Base-by-base conservation (phyloP, 176 grass and related monocot genomes). In the Aegilops bicornis region DNA sequence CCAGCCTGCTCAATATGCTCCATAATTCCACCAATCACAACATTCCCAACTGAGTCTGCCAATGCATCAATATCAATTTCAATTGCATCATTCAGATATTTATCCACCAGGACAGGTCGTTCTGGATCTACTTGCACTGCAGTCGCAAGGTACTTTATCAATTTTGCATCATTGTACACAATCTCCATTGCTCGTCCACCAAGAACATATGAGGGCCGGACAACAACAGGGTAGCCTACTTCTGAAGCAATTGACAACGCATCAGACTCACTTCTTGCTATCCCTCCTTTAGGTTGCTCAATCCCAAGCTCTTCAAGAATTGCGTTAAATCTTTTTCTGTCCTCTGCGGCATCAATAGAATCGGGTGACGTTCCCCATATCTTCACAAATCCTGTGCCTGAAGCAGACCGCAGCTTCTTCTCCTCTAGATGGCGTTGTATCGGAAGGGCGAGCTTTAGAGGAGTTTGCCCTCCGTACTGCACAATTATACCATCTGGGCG, bases 1-100 rank as follows among this genome's bases (percentile, higher is more conserved):
- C 97, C 97, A 71, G 97, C 97, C 76, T 99, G 94, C 79, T 99
- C 97, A 77, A 99, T 99, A 67, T 99, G 97, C 89, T 99, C 97
- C 97, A 99, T 99, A 47, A 99, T 99, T 78, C 97, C 97, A 81
- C 97, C 97, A 72, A 99, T 99, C 32, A 99, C 97, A 25, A 99
- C 97, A 79, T 85, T 95, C 40, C 97, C 97, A 72, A 83, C 92
- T 43, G 45, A 91, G 88, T 99, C 97, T 2, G 94, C 89, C 35
- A 99, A 89, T 69, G 97, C 97, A 77, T 97, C 97, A 52, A 97
- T 86, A 93, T 99, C 97, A 88, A 97, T 97, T 91, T 99, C 97
- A 85, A 95, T 90, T 50, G 97, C 94, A 86, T 99, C 97, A 67
- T 90, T 91, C 14, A 99, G 85, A 83, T 99, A 99, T 73, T 84